phyloP scores from a whole-genome alignment of 1,284 basidiomycete species.

The Leccinum discolor region DNA sequence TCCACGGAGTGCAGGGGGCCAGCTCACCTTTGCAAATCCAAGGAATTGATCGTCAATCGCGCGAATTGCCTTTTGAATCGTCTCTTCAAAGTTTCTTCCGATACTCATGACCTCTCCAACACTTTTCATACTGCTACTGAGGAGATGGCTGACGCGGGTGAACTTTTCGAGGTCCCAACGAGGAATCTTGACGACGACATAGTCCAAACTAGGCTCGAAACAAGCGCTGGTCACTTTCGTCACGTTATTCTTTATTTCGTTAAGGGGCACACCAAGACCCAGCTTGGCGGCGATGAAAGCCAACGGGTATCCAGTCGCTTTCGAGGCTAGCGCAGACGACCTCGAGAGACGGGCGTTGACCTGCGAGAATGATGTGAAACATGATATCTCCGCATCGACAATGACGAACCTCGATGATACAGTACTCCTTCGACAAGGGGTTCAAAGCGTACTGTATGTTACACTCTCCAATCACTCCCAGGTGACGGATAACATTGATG shows the following conservation, averaged over 20 bases:
- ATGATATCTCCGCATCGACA: background rate
- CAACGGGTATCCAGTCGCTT: slow-evolving; percentile 97
- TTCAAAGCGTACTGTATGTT: slow-evolving; percentile 99
- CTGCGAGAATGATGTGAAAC: slow-evolving; percentile 36
- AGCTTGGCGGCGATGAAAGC: slow-evolving; percentile 99
- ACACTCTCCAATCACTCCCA: slow-evolving; percentile 97
- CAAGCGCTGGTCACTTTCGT: slow-evolving; percentile 97
- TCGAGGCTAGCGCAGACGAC: slow-evolving; percentile 96
- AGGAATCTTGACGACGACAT: slow-evolving; percentile 98
- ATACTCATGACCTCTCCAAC: slow-evolving; percentile 99
- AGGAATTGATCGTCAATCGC: slow-evolving; percentile 94
- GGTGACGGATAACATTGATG: slow-evolving; percentile 96
- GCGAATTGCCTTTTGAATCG: slow-evolving; percentile 96
- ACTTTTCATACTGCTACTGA: slow-evolving; percentile 97
- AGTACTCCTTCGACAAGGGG: slow-evolving; percentile 94
- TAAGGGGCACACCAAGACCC: slow-evolving; percentile 94
- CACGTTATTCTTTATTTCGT: slow-evolving; percentile 97
- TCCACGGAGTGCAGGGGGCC: background rate
- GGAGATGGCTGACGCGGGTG: slow-evolving; percentile 82
- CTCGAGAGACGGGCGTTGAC: slow-evolving; percentile 99
- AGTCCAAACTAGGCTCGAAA: slow-evolving; percentile 98
- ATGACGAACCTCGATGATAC: slow-evolving; percentile 86
- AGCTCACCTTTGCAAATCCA: slow-evolving; percentile 84
- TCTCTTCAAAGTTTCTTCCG: slow-evolving; percentile 97
- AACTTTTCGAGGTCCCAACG: slow-evolving; percentile 99